Percentiles rank a stretch among this genome's conserved stretches.
Evolutionary conservation across 768 basidiomycete species (phyloP).

Genomic region (Cystofilobasidium macerans): DNA sequence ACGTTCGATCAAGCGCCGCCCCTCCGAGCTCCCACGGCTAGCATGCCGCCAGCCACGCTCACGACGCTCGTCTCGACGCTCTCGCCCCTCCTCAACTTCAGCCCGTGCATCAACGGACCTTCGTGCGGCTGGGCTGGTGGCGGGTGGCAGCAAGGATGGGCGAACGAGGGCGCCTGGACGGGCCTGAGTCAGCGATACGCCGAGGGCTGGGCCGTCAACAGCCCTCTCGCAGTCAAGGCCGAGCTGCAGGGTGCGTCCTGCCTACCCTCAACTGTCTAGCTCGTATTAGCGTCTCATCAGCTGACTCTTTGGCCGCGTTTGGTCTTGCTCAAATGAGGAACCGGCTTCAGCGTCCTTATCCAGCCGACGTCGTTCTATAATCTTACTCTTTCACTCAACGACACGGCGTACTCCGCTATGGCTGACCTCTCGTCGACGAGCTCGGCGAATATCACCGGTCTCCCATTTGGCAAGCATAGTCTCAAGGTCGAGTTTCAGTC

Average conservation of each 20-base stretch:
- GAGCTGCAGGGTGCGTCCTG: conserved; percentile 11
- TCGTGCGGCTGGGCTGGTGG: conserved; percentile 9
- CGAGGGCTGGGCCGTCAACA: conserved; percentile 10
- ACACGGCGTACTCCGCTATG: background rate
- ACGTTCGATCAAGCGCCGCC: background rate
- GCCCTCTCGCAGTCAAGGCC: background rate
- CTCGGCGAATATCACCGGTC: background rate
- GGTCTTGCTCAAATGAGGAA: background rate
- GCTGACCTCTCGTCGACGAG: background rate
- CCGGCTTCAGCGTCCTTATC: conserved; percentile 6
- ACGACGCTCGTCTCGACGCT: background rate
- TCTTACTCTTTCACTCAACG: conserved; percentile 17
- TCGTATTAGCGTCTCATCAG: too few species aligned
- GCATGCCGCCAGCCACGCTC: background rate
- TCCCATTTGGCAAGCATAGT: background rate
- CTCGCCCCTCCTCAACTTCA: conserved; percentile 14
- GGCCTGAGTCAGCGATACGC: conserved; percentile 5
- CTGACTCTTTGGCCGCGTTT: background rate
- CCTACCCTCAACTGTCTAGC: too few species aligned
- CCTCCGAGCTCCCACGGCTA: background rate
- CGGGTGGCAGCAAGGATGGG: conserved; percentile 20
- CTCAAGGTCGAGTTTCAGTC: conserved; percentile 7
- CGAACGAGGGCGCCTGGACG: conserved; percentile 11
- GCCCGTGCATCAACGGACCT: conserved; percentile 1
- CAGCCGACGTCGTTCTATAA: conserved; percentile 4